Percentiles rank a stretch among this genome's conserved stretches.
phyloP scores from a whole-genome alignment of 441 rosid species.

The Euphorbia celastroides region DNA sequence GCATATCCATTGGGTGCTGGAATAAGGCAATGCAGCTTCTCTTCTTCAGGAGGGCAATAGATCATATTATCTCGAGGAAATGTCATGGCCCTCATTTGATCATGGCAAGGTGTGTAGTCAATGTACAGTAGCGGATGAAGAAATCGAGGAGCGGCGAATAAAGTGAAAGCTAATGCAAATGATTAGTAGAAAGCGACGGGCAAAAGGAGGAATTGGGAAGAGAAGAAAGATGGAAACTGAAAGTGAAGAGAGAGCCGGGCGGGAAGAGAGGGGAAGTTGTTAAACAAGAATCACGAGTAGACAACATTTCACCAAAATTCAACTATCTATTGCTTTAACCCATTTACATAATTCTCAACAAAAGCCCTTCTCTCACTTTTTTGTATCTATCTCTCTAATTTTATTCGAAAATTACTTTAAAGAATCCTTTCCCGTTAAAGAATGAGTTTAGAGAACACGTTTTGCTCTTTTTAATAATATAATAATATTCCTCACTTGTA shows the following conservation, averaged over 20 bases:
- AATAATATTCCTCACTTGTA: no score
- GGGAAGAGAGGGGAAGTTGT: background rate
- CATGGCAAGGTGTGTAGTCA: conserved; percentile 95
- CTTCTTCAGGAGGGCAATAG: conserved; percentile 65
- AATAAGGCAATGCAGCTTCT: conserved; percentile 76
- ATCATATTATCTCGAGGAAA: conserved; percentile 91
- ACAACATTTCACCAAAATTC: no score
- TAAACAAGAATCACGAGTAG: no score
- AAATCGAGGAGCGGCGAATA: background rate
- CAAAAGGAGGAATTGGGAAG: background rate
- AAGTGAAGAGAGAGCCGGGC: background rate
- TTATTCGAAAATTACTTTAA: no score
- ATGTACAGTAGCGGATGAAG: conserved; percentile 38
- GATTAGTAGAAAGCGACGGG: background rate
- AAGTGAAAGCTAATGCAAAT: background rate
- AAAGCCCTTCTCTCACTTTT: no score
- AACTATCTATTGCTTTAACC: no score
- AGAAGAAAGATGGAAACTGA: background rate
- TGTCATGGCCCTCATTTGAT: conserved; percentile 87
- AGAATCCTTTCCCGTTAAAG: no score
- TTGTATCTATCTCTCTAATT: no score
- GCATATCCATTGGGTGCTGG: conserved; percentile 93
- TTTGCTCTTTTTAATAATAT: background rate
- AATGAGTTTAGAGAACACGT: background rate
- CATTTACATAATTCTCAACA: no score